Evolutionary conservation across 805 yeast genomes (phyloP).

Genomic region (Spathaspora hagerdaliae): DNA sequence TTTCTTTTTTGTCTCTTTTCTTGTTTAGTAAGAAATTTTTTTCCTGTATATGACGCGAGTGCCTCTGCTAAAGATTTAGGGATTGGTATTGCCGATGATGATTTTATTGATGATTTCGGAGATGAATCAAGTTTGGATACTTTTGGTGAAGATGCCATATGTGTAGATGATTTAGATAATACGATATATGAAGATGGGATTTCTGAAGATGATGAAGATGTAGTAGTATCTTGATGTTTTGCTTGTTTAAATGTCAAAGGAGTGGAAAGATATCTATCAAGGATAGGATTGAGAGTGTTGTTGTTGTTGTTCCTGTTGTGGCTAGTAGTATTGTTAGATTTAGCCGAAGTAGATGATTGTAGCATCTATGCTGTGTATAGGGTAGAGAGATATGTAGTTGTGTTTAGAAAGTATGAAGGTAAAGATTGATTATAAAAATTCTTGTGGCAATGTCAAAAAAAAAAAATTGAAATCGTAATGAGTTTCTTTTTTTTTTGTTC

Average conservation of each 20-base stretch:
- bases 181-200: conserved; percentile 35
- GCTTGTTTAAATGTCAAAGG: conserved; percentile 66
- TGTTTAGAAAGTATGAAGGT: neutral
- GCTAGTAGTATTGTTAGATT: neutral
- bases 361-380: neutral
- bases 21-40: conserved; percentile 47
- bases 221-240: conserved; percentile 45
- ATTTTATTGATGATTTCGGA: neutral
- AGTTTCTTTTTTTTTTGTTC: neutral
- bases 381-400: neutral
- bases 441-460: neutral
- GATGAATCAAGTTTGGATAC: neutral
- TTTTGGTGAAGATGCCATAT: neutral
- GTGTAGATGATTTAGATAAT: conserved; percentile 16
- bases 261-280: conserved; percentile 56
- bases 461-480: neutral
- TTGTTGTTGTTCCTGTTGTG: neutral
- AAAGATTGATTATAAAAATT: too few species aligned
- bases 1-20: conserved; percentile 24
- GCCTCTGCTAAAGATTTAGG: conserved; percentile 57
- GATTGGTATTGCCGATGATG: neutral
- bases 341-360: neutral
- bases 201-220: conserved; percentile 8
- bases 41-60: conserved; percentile 54
- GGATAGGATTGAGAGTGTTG: conserved; percentile 43